Conservation (phyloP, 495 filamentous ascomycete genomes). For the Tuber microsphaerosporum region DNA sequence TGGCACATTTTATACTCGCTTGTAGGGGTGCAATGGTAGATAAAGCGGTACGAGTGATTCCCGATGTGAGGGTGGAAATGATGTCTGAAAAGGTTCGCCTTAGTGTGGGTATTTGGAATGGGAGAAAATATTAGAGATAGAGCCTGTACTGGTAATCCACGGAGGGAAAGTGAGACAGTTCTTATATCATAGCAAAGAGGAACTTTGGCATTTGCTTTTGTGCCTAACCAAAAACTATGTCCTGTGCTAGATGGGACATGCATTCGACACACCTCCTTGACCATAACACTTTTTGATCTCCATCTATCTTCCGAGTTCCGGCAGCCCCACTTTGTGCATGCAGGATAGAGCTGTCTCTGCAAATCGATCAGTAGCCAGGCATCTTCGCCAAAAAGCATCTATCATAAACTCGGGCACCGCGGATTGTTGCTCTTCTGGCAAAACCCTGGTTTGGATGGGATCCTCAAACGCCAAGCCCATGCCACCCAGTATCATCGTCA, state of each 20-base stretch:
- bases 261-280: not conserved
- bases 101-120: not conserved
- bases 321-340: not conserved
- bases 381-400: not conserved
- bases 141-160: not conserved
- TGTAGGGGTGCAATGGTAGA: not conserved
- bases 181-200: not conserved
- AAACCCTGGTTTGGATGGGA: not conserved
- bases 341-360: not conserved
- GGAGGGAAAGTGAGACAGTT: not conserved
- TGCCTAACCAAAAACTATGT: not conserved
- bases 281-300: not conserved
- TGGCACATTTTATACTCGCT: constrained; percentile 24
- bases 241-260: not conserved
- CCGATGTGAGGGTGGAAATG: not conserved
- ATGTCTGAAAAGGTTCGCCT: not conserved
- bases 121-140: not conserved
- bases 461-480: not conserved
- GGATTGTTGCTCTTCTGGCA: not conserved
- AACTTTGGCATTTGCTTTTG: not conserved
- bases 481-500: not conserved
- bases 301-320: not conserved
- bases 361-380: not conserved
- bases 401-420: not conserved
- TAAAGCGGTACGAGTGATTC: not conserved